Percentiles rank a stretch among this genome's conserved stretches.
Conservation (phyloP, 345 rosid genomes). For the Ceriops decandra region DNA sequence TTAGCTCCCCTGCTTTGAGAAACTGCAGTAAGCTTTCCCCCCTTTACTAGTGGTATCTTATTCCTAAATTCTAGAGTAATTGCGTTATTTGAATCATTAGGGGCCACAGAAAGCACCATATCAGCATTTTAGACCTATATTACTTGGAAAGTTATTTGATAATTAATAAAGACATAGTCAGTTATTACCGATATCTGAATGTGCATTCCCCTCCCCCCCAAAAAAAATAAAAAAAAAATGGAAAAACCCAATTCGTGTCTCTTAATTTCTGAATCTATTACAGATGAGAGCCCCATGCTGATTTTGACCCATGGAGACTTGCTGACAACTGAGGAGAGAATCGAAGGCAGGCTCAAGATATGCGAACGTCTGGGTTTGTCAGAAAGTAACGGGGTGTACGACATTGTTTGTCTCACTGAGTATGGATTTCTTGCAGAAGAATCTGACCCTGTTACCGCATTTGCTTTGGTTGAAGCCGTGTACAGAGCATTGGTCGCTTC, state of each 20-base stretch:
- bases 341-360: slow-evolving; percentile 46
- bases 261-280: background rate
- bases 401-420: slow-evolving; percentile 53
- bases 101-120: background rate
- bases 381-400: slow-evolving; percentile 42
- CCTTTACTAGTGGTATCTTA: background rate
- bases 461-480: slow-evolving; percentile 38
- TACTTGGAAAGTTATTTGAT: background rate
- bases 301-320: slow-evolving; percentile 59
- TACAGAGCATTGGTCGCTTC: slow-evolving; percentile 54
- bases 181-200: too few species aligned
- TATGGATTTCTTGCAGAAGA: slow-evolving; percentile 53
- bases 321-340: slow-evolving; percentile 41
- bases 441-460: slow-evolving; percentile 49
- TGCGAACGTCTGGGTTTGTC: slow-evolving; percentile 38
- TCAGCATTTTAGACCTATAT: background rate
- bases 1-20: slow-evolving; percentile 39
- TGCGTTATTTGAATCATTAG: background rate
- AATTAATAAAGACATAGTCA: too few species aligned
- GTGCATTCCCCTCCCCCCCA: too few species aligned
- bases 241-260: too few species aligned
- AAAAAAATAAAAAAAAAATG: too few species aligned
- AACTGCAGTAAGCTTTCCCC: slow-evolving; percentile 42
- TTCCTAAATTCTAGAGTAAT: background rate
- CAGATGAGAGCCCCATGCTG: slow-evolving; percentile 55